Conservation (phyloP, 164 flowering plant species). For the Kalanchoe fedtschenkoi region DNA sequence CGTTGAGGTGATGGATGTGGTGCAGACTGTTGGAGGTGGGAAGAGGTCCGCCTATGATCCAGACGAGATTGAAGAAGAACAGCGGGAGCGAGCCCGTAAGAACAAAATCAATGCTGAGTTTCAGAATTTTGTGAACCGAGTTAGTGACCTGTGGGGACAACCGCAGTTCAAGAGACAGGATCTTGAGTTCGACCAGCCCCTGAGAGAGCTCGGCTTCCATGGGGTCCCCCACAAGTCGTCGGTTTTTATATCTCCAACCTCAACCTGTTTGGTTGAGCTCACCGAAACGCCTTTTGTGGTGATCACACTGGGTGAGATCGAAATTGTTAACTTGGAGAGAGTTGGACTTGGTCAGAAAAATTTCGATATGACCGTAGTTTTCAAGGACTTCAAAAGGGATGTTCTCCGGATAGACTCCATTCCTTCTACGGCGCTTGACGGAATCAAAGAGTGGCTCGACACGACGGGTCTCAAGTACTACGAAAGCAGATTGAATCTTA, state of each 20-base stretch:
- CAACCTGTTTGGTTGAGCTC: constrained; percentile 73
- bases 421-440: constrained; percentile 67
- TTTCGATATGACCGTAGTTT: constrained; percentile 73
- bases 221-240: constrained; percentile 71
- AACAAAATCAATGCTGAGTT: constrained; percentile 67
- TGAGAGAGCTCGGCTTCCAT: constrained; percentile 81
- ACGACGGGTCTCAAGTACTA: constrained; percentile 76
- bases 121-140: constrained; percentile 56
- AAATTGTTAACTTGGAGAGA: constrained; percentile 76
- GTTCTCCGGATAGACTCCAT: constrained; percentile 75
- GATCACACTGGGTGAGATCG: constrained; percentile 65
- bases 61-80: constrained; percentile 83
- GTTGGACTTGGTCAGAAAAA: constrained; percentile 78
- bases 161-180: constrained; percentile 48
- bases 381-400: constrained; percentile 80
- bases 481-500: constrained; percentile 68
- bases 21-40: constrained; percentile 69
- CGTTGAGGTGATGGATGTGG: constrained; percentile 83
- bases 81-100: constrained; percentile 63
- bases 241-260: constrained; percentile 69
- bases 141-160: constrained; percentile 69
- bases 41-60: constrained; percentile 77
- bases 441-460: constrained; percentile 82
- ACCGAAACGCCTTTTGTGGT: constrained; percentile 70
- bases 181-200: constrained; percentile 80